Evolutionary conservation across 768 basidiomycete species (phyloP).

Genomic region (Pisolithus marmoratus): DNA sequence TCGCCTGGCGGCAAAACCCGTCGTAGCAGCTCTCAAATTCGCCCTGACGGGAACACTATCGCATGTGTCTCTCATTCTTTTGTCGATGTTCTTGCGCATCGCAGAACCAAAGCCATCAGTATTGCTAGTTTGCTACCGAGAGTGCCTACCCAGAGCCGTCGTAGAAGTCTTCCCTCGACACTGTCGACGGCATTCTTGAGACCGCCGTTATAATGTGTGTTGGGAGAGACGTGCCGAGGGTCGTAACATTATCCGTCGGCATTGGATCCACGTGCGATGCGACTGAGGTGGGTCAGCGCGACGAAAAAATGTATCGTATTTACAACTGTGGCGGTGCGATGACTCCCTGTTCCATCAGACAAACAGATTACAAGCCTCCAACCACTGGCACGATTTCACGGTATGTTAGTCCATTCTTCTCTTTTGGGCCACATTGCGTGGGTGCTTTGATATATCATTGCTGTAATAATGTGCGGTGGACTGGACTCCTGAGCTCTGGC

Average conservation of each 20-base stretch:
- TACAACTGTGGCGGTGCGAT: no score
- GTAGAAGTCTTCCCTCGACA: conserved; percentile 47
- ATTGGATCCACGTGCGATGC: conserved; percentile 21
- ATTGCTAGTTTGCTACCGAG: conserved; percentile 53
- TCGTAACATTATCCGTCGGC: conserved; percentile 26
- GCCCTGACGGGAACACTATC: conserved; percentile 57
- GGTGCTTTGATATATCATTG: no score
- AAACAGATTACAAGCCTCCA: no score
- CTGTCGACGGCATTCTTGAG: conserved; percentile 80
- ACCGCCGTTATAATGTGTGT: conserved; percentile 76
- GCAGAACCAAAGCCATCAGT: conserved; percentile 59
- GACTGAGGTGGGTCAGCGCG: conserved; percentile 36
- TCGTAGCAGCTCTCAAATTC: conserved; percentile 80
- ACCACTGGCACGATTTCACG: no score
- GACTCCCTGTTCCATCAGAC: no score
- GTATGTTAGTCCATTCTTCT: no score
- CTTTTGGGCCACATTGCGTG: no score
- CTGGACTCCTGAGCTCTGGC: no score
- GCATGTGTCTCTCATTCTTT: conserved; percentile 36
- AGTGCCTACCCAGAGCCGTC: conserved; percentile 63
- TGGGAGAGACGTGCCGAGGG: conserved; percentile 50
- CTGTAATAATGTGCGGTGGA: no score
- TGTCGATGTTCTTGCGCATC: no score
- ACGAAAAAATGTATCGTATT: no score
- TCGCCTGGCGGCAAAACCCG: conserved; percentile 77